Evolutionary conservation across 2,329 filamentous ascomycete genomes (phyloP), one percentile per base, ranked within the genome.

Genomic region (Pseudohalonectria lignicola): DNA sequence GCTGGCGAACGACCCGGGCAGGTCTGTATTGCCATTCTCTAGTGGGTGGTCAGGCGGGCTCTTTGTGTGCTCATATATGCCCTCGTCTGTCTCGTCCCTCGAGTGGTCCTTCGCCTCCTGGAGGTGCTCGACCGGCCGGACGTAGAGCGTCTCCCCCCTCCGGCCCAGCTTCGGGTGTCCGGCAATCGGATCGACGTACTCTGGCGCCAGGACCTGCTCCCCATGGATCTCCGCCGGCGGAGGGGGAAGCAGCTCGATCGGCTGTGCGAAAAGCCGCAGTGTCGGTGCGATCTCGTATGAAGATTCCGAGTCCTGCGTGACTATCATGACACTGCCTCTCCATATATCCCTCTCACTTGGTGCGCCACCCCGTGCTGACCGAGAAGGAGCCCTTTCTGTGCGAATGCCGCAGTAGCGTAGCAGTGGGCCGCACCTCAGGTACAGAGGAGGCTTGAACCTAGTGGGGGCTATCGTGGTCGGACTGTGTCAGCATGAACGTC

Each of bases 311-410:
- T 98, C 90, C 37, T 79, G 72, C 0, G 92, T 96, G 17, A 98
- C 87, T 49, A 98, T 94, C 86, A 98, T 87, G 41, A 96, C 72
- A 43, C 79, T 93, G 5, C 92, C 92, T 55, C 88, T 77, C 92
- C 92, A 98, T 16, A 90, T 78, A 49, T 94, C 86, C 37, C 77
- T 74, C 31, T 86, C 79, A 52, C 39, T 32, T 11, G 52, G 40
- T 2, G 51, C 46, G 45, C 52, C 55, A 47, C 55, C 56, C 38
- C 55, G 58, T 40, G 52, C 55, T 21, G 55, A 58, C 23, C 62
- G 54, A 20, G 55, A 53, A 1, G 63, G 51, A 34, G 62, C 52
- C 50, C 67, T 64, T 59, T 94, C 76, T 29, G 68, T 69, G 30
- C 81, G 76, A 31, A 94, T 76, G 16, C 93, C 92, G 39, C 82